Percentiles rank a stretch among this genome's conserved stretches.
Conservation (phyloP, 78 protist genomes). For the Dictyostelium intermedium region DNA sequence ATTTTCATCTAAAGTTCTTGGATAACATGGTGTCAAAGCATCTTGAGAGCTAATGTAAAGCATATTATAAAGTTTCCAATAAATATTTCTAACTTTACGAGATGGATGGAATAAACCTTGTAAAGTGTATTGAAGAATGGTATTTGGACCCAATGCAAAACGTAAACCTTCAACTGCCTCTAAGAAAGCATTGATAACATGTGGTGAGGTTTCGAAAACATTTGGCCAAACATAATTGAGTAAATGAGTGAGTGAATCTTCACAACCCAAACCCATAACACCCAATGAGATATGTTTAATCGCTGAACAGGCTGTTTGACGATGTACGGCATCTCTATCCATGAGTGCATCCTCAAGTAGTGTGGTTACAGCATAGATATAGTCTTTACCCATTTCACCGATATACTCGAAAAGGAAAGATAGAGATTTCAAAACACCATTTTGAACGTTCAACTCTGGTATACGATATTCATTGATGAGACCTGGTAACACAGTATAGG, state of each 20-base stretch:
- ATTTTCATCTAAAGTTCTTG: constrained; percentile 82
- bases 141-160: constrained; percentile 95
- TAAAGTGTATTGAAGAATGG: constrained; percentile 90
- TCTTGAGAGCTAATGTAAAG: constrained; percentile 92
- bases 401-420: constrained; percentile 99
- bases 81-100: constrained; percentile 96
- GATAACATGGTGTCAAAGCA: constrained; percentile 86
- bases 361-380: constrained; percentile 96
- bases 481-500: constrained; percentile 98
- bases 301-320: constrained; percentile 96
- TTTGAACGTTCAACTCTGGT: constrained; percentile 99
- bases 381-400: constrained; percentile 97
- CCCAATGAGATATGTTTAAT: constrained; percentile 85
- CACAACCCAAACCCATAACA: constrained; percentile 93
- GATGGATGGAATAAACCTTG: constrained; percentile 98
- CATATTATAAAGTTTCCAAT: constrained; percentile 98
- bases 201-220: constrained; percentile 99
- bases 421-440: constrained; percentile 98
- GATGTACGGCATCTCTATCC: constrained; percentile 98
- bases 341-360: constrained; percentile 99
- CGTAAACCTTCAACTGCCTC: constrained; percentile 98
- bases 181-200: constrained; percentile 97
- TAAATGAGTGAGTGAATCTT: constrained; percentile 98
- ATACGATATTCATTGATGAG: constrained; percentile 99
- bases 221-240: constrained; percentile 99